phyloP scores from a whole-genome alignment of 2,329 filamentous ascomycete genomes.

The Neopestalotiopsis sp. region DNA sequence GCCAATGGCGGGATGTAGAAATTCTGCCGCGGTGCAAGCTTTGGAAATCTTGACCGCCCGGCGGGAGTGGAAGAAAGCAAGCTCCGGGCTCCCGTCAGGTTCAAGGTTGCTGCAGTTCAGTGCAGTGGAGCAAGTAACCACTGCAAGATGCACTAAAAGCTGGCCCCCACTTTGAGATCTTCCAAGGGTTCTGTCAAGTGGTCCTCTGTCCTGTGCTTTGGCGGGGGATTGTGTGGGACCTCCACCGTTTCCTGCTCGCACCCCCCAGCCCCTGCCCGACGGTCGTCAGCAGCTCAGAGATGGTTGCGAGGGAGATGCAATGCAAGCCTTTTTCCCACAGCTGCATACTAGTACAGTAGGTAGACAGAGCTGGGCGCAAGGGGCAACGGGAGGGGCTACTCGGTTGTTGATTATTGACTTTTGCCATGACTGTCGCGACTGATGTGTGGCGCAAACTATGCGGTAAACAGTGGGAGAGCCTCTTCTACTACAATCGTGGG shows the following conservation, averaged over 20 bases:
- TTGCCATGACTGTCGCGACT: neutral
- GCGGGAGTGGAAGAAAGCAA: conserved; percentile 16
- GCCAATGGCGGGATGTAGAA: neutral
- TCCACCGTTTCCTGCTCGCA: neutral
- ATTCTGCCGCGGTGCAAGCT: conserved; percentile 20
- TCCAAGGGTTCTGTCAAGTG: neutral
- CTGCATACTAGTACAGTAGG: neutral
- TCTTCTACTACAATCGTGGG: neutral
- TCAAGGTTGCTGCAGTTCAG: neutral
- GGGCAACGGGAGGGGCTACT: neutral
- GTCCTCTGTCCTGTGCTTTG: neutral
- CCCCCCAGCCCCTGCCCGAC: neutral
- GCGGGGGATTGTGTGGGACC: neutral
- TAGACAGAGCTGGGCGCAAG: neutral
- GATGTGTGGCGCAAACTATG: neutral
- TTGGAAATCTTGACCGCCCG: conserved; percentile 31
- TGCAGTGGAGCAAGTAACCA: neutral
- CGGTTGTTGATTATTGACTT: neutral
- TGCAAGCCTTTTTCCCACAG: neutral
- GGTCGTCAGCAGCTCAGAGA: no score
- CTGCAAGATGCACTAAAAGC: neutral
- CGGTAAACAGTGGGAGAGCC: neutral
- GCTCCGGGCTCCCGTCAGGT: neutral
- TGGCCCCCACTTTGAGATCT: neutral
- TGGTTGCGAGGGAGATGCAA: no score